A percentile compares a stretch with the other conserved stretches of the same genome.
Conservation (phyloP, 1,284 basidiomycete genomes). For the Polyporus tsugae region DNA sequence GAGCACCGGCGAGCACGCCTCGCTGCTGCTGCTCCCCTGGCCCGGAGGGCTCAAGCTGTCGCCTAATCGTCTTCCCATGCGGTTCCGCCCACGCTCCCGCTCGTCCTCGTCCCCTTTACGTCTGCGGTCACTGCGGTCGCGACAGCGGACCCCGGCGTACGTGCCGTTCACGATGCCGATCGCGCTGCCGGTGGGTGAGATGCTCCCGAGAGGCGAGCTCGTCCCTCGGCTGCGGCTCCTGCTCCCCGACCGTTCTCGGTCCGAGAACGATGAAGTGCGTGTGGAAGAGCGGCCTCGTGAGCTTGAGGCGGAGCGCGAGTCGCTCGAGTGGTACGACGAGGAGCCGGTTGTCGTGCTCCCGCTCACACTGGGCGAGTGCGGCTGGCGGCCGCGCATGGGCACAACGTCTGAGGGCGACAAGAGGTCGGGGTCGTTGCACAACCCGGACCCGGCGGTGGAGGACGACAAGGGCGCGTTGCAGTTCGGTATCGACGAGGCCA, state of each 20-base stretch:
- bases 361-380: slow-evolving; percentile 39
- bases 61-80: slow-evolving; percentile 53
- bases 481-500: slow-evolving; percentile 23
- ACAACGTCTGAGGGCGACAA: slow-evolving; percentile 38
- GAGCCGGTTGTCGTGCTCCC: slow-evolving; percentile 44
- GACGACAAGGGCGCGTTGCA: slow-evolving; percentile 24
- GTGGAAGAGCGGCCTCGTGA: slow-evolving; percentile 61
- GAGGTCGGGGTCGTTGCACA: slow-evolving; percentile 33
- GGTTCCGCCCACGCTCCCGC: slow-evolving; percentile 49
- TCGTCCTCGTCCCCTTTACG: slow-evolving; percentile 31
- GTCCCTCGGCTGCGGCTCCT: slow-evolving; percentile 41
- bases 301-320: slow-evolving; percentile 42
- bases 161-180: slow-evolving; percentile 47
- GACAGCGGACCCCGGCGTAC: slow-evolving; percentile 41
- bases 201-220: slow-evolving; percentile 62
- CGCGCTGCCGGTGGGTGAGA: slow-evolving; percentile 62
- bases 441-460: slow-evolving; percentile 24
- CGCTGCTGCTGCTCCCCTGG: slow-evolving; percentile 35
- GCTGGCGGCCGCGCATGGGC: slow-evolving; percentile 37
- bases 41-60: slow-evolving; percentile 58
- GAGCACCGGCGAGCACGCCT: slow-evolving; percentile 39
- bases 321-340: slow-evolving; percentile 38
- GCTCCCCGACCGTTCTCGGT: slow-evolving; percentile 52
- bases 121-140: slow-evolving; percentile 37
- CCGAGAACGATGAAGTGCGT: slow-evolving; percentile 56